Base-by-base conservation (phyloP, 495 filamentous ascomycete species). In the Xylaria castorea region DNA sequence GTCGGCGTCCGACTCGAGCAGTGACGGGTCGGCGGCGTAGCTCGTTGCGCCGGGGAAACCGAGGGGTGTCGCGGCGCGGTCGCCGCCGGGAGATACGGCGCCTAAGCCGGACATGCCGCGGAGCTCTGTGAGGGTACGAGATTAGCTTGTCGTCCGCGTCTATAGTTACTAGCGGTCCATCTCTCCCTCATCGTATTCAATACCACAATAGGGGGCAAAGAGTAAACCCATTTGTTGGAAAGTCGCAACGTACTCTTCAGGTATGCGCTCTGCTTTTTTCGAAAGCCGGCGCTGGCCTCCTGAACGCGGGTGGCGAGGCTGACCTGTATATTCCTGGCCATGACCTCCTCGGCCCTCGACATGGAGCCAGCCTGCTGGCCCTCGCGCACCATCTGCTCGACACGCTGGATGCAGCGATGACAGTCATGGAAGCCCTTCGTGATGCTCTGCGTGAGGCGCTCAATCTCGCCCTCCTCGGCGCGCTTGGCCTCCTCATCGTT, bases 261-360 rank as follows among this genome's bases (percentile, higher is more conserved):
- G 82, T 99, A 99, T 53, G 91, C 93, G 81, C 94, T 94, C 83
- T 99, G 96, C 83, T 97, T 98, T 86, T 97, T 98, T 68, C 96
- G 87, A 78, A 99, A 99, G 67, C 88, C 85, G 14, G 95, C 92
- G 83, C 94, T 97, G n/a, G 92, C 91, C 73, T 98, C 97, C 81
- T 97, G 94, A 1, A 98, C 94, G 68, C 93, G 85, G 11, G 92
- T 84, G 2, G 96, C 96, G 55, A 99, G 87, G 51, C 91, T 93
- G 58, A 97, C 93, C 81, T 97, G 93, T 71, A 98, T 93, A 81
- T 99, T 99, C 83, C 89, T 92, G 48, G 94, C 95, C 94, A 99
- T 98, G 8, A 90, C 93, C 83, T 96, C 95, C 79, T 98, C 96
- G 42, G 91, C 92, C 73, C 85, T 89, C 72, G 86, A 94, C 68